A percentile compares a stretch with the other conserved stretches of the same genome.
Evolutionary conservation across 192 early-diverging fungal species (phyloP).

Genomic region (Powellomyces hirtus): DNA sequence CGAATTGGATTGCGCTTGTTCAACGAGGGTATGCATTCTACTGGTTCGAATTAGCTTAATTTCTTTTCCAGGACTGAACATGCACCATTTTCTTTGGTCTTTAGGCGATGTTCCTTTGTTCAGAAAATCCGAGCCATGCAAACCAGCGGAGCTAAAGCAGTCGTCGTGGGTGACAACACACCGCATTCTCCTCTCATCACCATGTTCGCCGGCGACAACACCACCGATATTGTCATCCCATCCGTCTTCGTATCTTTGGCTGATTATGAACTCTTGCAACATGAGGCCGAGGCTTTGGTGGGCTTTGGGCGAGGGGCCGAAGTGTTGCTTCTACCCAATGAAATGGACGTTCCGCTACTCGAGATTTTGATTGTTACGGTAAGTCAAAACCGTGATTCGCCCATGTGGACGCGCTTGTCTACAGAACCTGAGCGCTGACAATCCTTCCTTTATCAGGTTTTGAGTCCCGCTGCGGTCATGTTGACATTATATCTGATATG

Average conservation of each 20-base stretch:
- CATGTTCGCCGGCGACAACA: conserved; percentile 84
- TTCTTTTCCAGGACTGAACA: too few relatives aligned
- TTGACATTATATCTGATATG: conserved; percentile 22
- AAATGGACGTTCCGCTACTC: conserved; percentile 53
- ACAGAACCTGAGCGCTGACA: too few relatives aligned
- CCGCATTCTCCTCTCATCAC: conserved; percentile 67
- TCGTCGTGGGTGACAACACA: conserved; percentile 79
- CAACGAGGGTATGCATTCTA: conserved; percentile 63
- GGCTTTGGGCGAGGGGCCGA: conserved; percentile 11
- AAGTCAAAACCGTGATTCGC: too few relatives aligned
- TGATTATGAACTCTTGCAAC: conserved; percentile 61
- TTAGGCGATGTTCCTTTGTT: conserved; percentile 72
- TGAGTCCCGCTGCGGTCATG: conserved; percentile 32
- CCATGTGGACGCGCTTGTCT: too few relatives aligned
- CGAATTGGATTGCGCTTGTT: conserved; percentile 78
- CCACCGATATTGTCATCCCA: conserved; percentile 82
- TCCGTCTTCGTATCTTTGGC: conserved; percentile 78
- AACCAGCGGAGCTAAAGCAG: conserved; percentile 73
- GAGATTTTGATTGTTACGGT: conserved; percentile 82
- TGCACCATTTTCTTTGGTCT: not conserved
- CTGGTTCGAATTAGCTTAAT: not conserved
- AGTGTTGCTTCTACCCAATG: conserved; percentile 28
- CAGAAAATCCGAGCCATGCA: conserved; percentile 93
- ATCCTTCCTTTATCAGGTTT: conserved; percentile 53
- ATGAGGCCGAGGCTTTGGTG: conserved; percentile 28